Evolutionary conservation across 2,329 filamentous ascomycete species (phyloP).

Genomic region (Pseudopyricularia javanii): DNA sequence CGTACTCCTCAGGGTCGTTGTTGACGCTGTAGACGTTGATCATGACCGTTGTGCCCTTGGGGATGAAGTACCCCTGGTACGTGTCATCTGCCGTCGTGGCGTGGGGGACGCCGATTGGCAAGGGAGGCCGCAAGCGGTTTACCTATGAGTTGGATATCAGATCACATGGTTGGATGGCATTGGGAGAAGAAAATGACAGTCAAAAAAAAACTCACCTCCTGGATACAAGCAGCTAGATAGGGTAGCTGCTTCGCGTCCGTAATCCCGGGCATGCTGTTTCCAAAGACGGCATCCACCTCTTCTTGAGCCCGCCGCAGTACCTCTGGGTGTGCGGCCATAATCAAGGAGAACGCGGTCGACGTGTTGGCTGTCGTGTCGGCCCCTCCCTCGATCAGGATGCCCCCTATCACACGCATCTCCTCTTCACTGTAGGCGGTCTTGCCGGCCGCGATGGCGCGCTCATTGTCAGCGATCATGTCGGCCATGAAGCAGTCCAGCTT

Average conservation of each 20-base stretch:
- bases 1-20: slow-evolving; percentile 10
- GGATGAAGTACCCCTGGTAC: slow-evolving; percentile 35
- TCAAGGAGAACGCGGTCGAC: slow-evolving; percentile 31
- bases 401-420: slow-evolving; percentile 28
- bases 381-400: slow-evolving; percentile 29
- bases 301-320: slow-evolving; percentile 27
- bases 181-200: background rate
- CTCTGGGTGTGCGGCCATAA: slow-evolving; percentile 30
- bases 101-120: slow-evolving; percentile 24
- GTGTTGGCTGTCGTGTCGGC: slow-evolving; percentile 37
- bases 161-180: background rate
- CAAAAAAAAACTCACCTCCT: slow-evolving; percentile 11
- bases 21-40: slow-evolving; percentile 19
- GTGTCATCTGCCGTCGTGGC: slow-evolving; percentile 32
- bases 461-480: slow-evolving; percentile 25
- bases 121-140: slow-evolving; percentile 25
- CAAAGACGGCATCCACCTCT: slow-evolving; percentile 25
- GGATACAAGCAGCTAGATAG: slow-evolving; percentile 18
- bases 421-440: slow-evolving; percentile 23
- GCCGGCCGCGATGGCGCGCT: slow-evolving; percentile 19
- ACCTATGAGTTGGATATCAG: slow-evolving; percentile 3
- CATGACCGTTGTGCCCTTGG: slow-evolving; percentile 30
- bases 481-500: slow-evolving; percentile 20
- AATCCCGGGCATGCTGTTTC: slow-evolving; percentile 16
- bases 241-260: slow-evolving; percentile 16